Base-by-base conservation (phyloP, 2,329 filamentous ascomycete genomes). In the Alternaria gaisen region DNA sequence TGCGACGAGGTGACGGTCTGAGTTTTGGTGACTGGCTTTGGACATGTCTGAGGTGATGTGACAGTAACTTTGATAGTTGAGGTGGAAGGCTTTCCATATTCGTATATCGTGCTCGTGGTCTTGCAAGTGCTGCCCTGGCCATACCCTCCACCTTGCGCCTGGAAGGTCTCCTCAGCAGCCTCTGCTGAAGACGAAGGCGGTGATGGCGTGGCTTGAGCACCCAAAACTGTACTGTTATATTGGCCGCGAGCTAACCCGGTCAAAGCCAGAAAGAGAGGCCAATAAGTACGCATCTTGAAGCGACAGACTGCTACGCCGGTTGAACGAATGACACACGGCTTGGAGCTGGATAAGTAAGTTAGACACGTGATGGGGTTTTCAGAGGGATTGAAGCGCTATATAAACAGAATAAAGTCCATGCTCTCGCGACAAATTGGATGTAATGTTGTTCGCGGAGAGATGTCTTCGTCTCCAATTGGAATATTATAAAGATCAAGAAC, bases 211-310 rank as follows among this genome's bases (percentile, higher is more conserved):
- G 53, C 34, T 46, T 56, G 14, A 18, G 41, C 14, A 38, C 50
- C 56, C 16, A 59, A 52, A 16, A 63, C 46, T 28, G 68, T 68
- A 34, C 60, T 32, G 36, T 68, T 72, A 53, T 70, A 61, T 12
- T 59, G 36, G 7, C 51, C 54, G 18, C 9, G 28, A 58, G 63
- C 70, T 38, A 68, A 54, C 42, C 66, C 62, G 46, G 62, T 64
- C 53, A 75, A 53, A 36, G 66, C 74, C 61, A 77, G 53, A 20
- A 74, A 51, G 9, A 69, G 43, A 52, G 65, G 58, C 67, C 65
- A 71, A 56, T 71, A 30, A 43, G 55, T 63, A 47, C 66, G 74
- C 76, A 78, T 78, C 22, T 74, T 68, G 52, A 55, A 76, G 70
- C 63, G 71, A 73, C 53, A 56, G 72, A 70, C 65, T 69, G 68